Conservation (phyloP, 257 asterid species). For the Ophiorrhiza pumila region DNA sequence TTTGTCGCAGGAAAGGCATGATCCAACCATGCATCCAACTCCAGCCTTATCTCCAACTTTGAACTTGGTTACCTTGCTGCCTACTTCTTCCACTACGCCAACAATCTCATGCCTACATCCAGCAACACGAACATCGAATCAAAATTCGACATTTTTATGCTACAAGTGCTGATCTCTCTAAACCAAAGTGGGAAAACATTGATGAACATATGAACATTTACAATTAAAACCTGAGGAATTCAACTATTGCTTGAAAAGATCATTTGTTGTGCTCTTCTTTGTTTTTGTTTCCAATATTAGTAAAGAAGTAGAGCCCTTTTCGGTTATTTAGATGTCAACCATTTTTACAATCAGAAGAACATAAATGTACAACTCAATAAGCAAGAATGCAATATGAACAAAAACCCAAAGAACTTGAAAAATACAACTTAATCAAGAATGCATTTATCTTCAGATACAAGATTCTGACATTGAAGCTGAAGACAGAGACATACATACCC, state of each 20-base stretch:
- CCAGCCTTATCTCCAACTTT: slow-evolving; percentile 44
- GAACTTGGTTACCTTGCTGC: slow-evolving; percentile 36
- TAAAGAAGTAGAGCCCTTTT: too few relatives aligned
- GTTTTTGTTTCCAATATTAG: too few relatives aligned
- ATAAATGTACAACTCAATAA: too few relatives aligned
- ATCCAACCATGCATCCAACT: slow-evolving; percentile 44
- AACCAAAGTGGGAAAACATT: not conserved
- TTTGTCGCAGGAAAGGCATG: slow-evolving; percentile 36
- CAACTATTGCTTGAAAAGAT: too few relatives aligned
- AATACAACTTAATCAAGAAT: too few relatives aligned
- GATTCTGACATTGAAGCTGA: not conserved
- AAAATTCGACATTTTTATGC: not conserved
- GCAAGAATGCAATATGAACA: too few relatives aligned
- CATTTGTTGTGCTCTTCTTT: too few relatives aligned
- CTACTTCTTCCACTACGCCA: slow-evolving; percentile 43
- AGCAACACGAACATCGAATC: not conserved
- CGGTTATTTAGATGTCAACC: too few relatives aligned
- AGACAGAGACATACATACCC: slow-evolving; percentile 23
- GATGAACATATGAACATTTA: too few relatives aligned
- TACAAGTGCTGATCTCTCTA: not conserved
- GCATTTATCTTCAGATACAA: not conserved
- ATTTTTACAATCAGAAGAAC: too few relatives aligned
- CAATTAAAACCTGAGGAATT: too few relatives aligned
- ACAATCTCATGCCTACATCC: slow-evolving; percentile 40
- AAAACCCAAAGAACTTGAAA: too few relatives aligned